phyloP scores from a whole-genome alignment of 768 basidiomycete species.

The Lentinula guzmanii region DNA sequence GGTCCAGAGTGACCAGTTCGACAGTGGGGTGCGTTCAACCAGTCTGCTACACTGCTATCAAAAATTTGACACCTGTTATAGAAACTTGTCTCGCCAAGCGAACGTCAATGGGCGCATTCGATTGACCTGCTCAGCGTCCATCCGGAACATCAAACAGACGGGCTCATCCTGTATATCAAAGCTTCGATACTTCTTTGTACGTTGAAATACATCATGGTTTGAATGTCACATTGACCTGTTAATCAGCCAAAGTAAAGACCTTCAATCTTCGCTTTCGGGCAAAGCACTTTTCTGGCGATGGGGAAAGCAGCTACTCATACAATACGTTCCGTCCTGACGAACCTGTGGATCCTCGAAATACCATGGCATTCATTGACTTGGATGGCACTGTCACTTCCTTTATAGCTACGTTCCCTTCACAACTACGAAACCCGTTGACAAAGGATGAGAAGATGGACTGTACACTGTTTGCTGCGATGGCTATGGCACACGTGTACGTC shows the following conservation, averaged over 20 bases:
- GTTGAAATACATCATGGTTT: conserved; percentile 8
- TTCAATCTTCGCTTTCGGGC: conserved; percentile 66
- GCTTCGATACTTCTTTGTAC: conserved; percentile 56
- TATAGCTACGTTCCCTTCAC: conserved; percentile 49
- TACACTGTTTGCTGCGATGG: conserved; percentile 40
- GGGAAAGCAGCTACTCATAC: conserved; percentile 25
- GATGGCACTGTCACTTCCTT: conserved; percentile 55
- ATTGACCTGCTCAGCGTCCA: conserved; percentile 56
- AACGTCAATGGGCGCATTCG: conserved; percentile 65
- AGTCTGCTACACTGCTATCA: not conserved
- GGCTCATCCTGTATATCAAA: conserved; percentile 70
- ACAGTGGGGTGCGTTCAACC: conserved; percentile 47
- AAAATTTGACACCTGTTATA: conserved; percentile 16
- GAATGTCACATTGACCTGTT: conserved; percentile 8
- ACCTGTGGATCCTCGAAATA: conserved; percentile 51
- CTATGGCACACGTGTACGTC: conserved; percentile 26
- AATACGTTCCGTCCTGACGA: conserved; percentile 24
- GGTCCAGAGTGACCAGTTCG: conserved; percentile 51
- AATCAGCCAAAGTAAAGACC: conserved; percentile 27
- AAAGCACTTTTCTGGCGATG: conserved; percentile 54
- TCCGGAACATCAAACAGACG: conserved; percentile 57
- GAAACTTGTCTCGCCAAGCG: conserved; percentile 40
- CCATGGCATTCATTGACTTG: conserved; percentile 58
- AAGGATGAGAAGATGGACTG: conserved; percentile 49
- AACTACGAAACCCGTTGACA: conserved; percentile 49